Conservation (phyloP, 2,329 filamentous ascomycete species). For the Aureobasidium sp. region DNA sequence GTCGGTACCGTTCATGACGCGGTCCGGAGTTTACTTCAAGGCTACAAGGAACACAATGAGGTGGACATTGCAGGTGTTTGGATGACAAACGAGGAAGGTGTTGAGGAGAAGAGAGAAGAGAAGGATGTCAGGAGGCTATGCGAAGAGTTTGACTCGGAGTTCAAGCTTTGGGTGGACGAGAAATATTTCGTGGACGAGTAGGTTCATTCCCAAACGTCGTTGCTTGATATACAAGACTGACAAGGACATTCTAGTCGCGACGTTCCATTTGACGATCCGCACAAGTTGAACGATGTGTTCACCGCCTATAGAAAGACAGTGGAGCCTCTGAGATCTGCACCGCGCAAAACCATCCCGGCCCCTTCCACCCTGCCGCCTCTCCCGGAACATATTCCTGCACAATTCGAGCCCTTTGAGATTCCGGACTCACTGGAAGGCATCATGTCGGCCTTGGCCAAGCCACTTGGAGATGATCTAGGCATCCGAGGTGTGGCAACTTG, state of each 20-base stretch:
- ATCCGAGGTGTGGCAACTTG: conserved; percentile 44
- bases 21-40: conserved; percentile 47
- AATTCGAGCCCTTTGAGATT: conserved; percentile 54
- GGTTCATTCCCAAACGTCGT: conserved; percentile 28
- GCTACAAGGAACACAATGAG: conserved; percentile 26
- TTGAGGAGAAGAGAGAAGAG: conserved; percentile 61
- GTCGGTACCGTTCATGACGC: conserved; percentile 54
- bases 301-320: conserved; percentile 65
- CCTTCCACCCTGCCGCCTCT: conserved; percentile 51
- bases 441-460: conserved; percentile 47
- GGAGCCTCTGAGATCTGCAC: conserved; percentile 59
- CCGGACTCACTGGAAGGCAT: conserved; percentile 47
- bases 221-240: neutral
- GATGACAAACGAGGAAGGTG: conserved; percentile 63
- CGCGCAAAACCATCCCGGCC: conserved; percentile 47
- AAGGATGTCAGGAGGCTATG: conserved; percentile 45
- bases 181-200: conserved; percentile 76
- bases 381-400: conserved; percentile 48
- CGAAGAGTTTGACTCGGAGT: conserved; percentile 45
- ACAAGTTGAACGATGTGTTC: conserved; percentile 64
- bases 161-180: conserved; percentile 61
- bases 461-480: conserved; percentile 43
- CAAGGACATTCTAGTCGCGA: conserved; percentile 47
- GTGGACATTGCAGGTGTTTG: conserved; percentile 55
- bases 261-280: conserved; percentile 46